Conservation (phyloP, 345 rosid genomes). For the Hypericum androsaemum region DNA sequence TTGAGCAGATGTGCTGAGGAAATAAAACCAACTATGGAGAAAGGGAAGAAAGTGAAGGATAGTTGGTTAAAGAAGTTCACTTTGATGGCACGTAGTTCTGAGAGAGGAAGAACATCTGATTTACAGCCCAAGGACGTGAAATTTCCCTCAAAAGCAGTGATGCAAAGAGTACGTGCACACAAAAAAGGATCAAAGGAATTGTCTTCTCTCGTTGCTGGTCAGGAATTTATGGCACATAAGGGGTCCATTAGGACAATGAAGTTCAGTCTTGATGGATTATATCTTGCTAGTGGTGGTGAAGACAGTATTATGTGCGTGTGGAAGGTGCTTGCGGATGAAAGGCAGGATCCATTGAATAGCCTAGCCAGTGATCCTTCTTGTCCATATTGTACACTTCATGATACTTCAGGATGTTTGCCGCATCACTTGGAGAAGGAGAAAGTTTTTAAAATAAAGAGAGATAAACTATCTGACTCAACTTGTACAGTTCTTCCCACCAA, state of each 20-base stretch:
- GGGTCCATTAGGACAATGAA: slow-evolving; percentile 69
- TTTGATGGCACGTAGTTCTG: slow-evolving; percentile 22
- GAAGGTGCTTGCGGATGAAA: slow-evolving; percentile 53
- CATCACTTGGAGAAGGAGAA: slow-evolving; percentile 31
- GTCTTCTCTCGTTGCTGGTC: slow-evolving; percentile 54
- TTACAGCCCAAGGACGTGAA: slow-evolving; percentile 23
- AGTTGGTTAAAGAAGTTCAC: slow-evolving; percentile 52
- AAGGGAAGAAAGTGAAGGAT: slow-evolving; percentile 23
- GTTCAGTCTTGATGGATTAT: slow-evolving; percentile 60
- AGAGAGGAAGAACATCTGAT: slow-evolving; percentile 18
- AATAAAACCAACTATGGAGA: slow-evolving; percentile 11
- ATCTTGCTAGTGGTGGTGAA: slow-evolving; percentile 70
- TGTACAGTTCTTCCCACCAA: slow-evolving; percentile 60
- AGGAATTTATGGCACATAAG: slow-evolving; percentile 61
- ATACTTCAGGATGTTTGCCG: slow-evolving; percentile 38
- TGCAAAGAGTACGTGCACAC: slow-evolving; percentile 30
- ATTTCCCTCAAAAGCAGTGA: slow-evolving; percentile 18
- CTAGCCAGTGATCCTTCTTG: slow-evolving; percentile 36
- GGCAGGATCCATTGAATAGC: slow-evolving; percentile 32
- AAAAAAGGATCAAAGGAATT: slow-evolving; percentile 56
- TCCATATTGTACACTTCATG: slow-evolving; percentile 43
- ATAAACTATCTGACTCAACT: slow-evolving; percentile 40
- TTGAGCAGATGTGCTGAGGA: slow-evolving; percentile 14
- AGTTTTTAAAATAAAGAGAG: slow-evolving; percentile 29
- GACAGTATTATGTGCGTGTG: slow-evolving; percentile 64